Base-by-base conservation (phyloP, 306 rosid species). In the Gleditsia sinensis region DNA sequence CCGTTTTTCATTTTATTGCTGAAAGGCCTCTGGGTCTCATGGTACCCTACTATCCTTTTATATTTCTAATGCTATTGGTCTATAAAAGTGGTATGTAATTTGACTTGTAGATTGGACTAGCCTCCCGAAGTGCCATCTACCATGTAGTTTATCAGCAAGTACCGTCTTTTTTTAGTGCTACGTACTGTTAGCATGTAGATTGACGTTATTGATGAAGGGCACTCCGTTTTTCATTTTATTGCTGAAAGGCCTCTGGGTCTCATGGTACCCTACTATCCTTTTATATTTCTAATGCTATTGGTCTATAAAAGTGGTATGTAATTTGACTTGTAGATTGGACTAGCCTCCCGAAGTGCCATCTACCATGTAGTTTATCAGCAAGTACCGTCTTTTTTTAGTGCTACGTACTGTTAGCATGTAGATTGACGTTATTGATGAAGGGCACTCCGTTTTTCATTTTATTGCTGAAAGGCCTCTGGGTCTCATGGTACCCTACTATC, bases 61-160 rank as follows among this genome's bases (percentile, higher is more conserved):
- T 12, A 13, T 56, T 11, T 27, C 37, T 56, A 12, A 27, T n/a
- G 62, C 17, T 57, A 7, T 6, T 28, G 6, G 63, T 57, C 3
- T 33, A 17, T 40, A 40, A n/a, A 39, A 33, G 46, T 60, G 75
- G 24, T 71, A 30, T 77, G 67, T 50, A 57, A 37, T 76, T 36
- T 43, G 36, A 75, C 19, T 57, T 48, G 42, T 49, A 64, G 57
- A 33, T 24, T 60, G 51, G 58, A 57, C n/a, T 66, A 73, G 16
- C 7, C 11, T 37, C 11, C 10, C 42, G 5, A 3, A 37, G 42
- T 37, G 42, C 11, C 11, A 37, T 37, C 42, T 37, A n/a, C n/a
- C n/a, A n/a, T n/a, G n/a, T n/a, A n/a, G n/a, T n/a, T n/a, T n/a
- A n/a, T n/a, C 12, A 55, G 17, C 13, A 8, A 30, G 27, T 32